Evolutionary conservation across 257 asterid species (phyloP), one percentile per base, ranked within the genome.

Genomic region (Rhazya stricta): DNA sequence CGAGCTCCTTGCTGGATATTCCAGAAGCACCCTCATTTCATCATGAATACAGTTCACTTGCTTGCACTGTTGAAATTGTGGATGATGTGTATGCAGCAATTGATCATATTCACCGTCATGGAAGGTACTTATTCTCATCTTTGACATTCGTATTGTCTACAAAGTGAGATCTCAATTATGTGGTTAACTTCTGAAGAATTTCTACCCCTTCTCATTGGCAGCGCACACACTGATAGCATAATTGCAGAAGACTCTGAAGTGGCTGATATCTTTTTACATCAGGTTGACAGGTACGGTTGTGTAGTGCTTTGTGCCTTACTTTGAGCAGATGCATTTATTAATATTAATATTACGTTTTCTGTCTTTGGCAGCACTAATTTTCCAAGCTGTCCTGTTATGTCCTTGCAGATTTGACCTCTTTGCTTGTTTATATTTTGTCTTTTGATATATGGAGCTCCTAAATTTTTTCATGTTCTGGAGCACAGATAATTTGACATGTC

Each of bases 51-150:
- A 82, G 97, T 84, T 89, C 98, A 63, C 91, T 90, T 36, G 95
- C 97, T 81, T 94, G 97, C 83, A 89, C 98, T 62, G 82, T 94
- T 74, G 98, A 94, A 85, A 83, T 94, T 79, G 97, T 94, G 87
- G 88, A 90, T 83, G 97, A 94, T 74, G 98, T 94, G 76, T 78
- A 89, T 81, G 90, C 90, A 78, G 97, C 97, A 79, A 89, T 94
- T 84, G 97, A 92, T 78, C 97, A 94, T 79, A 90, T 92, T 81
- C 97, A 89, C 82, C 87, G 76, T 68, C 90, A 94, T 69, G 98
- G 97, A 76, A 94, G 98, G 98, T 85, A 2, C 37, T 50, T 25
- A 8, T 29, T 74, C 61, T 41, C 69, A 67, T 63, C 27, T 37
- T 75, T 32, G 15, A 39, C 71, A 13, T 21, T 37, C 1, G 7